Percentiles rank a stretch among this genome's conserved stretches.
Conservation (phyloP, 805 yeast genomes). For the Kockiozyma suomiensis region DNA sequence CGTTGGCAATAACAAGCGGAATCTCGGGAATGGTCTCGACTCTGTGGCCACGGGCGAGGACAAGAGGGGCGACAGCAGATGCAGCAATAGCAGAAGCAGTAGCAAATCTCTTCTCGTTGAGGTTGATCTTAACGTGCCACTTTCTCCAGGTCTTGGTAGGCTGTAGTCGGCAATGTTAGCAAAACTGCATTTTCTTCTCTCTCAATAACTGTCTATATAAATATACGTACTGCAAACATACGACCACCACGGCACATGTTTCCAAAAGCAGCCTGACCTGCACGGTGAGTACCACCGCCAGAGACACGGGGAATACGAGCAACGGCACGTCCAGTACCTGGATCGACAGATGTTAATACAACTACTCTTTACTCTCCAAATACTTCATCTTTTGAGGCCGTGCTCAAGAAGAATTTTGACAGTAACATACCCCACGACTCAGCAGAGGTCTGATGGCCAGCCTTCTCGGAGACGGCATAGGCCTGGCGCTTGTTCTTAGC, state of each 20-base stretch:
- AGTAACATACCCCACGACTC: slow-evolving; percentile 86
- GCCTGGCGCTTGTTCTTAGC: slow-evolving; percentile 99
- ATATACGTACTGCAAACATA: slow-evolving; percentile 75
- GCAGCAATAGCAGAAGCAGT: slow-evolving; percentile 99
- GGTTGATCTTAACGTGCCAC: slow-evolving; percentile 99
- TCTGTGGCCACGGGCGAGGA: slow-evolving; percentile 99
- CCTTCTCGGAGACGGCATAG: slow-evolving; percentile 98
- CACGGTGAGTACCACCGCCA: slow-evolving; percentile 99
- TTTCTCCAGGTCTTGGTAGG: slow-evolving; percentile 99
- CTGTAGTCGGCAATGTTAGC: background rate
- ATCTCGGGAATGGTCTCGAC: slow-evolving; percentile 97
- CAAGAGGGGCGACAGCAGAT: slow-evolving; percentile 96
- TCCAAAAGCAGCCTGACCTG: slow-evolving; percentile 99
- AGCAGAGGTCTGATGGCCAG: slow-evolving; percentile 99
- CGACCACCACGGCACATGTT: slow-evolving; percentile 99
- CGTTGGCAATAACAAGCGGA: slow-evolving; percentile 95
- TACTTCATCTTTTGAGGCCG: background rate
- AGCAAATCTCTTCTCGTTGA: slow-evolving; percentile 99
- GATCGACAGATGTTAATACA: background rate
- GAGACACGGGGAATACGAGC: slow-evolving; percentile 99
- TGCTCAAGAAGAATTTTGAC: background rate
- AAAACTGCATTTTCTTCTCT: too few relatives aligned
- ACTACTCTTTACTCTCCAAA: background rate
- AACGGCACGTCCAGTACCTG: slow-evolving; percentile 97
- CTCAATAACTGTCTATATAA: too few relatives aligned